Conservation (phyloP, 1,284 basidiomycete genomes). For the Cutaneotrichosporon cyanovorans region DNA sequence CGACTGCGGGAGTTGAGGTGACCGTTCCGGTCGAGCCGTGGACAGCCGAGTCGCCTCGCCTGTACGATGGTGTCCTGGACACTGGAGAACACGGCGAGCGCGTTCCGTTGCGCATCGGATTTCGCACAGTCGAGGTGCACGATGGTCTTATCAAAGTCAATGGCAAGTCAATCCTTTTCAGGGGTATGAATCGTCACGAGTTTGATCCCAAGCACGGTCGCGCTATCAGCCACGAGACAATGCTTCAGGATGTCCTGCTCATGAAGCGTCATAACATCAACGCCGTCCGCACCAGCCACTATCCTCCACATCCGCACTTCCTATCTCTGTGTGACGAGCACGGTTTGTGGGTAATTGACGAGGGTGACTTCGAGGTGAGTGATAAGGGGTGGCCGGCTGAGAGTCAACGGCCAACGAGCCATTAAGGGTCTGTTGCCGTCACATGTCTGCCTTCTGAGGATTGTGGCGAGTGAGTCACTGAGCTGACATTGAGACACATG, state of each 20-base stretch:
- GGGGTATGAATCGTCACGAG: conserved; percentile 26
- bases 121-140: conserved; percentile 19
- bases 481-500: no score
- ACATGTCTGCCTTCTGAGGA: no score
- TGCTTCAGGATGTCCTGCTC: conserved; percentile 22
- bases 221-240: conserved; percentile 11
- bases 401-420: no score
- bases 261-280: conserved; percentile 28
- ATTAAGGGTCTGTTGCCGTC: no score
- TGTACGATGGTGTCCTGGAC: conserved; percentile 6
- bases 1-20: conserved; percentile 6
- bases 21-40: conserved; percentile 14
- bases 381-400: no score
- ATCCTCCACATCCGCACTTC: conserved; percentile 23
- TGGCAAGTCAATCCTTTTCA: conserved; percentile 17
- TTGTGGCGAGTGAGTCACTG: no score
- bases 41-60: conserved; percentile 20
- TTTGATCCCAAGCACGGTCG: conserved; percentile 20
- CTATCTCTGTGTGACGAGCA: conserved; percentile 26
- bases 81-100: conserved; percentile 9
- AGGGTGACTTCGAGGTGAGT: conserved; percentile 23
- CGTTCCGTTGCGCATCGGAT: conserved; percentile 20
- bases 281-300: conserved; percentile 21
- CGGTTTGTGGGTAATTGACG: conserved; percentile 26
- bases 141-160: conserved; percentile 22